Conservation (phyloP, 2,329 filamentous ascomycete species). For the Fusarium clavum region DNA sequence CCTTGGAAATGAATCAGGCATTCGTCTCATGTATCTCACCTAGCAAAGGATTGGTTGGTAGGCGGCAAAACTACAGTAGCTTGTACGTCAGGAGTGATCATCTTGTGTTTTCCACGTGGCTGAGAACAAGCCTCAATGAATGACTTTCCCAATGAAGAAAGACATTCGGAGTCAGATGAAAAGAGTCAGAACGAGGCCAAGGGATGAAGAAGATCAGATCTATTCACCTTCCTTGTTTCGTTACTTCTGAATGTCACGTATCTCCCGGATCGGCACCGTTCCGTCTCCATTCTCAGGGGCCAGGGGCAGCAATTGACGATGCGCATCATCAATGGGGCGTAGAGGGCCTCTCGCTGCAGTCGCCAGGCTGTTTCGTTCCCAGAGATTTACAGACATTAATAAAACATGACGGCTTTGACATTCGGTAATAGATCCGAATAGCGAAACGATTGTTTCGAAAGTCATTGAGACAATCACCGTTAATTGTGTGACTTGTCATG, state of each 20-base stretch:
- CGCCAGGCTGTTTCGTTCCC: not conserved
- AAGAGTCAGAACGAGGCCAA: not conserved
- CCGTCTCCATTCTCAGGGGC: not conserved
- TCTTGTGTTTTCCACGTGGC: not conserved
- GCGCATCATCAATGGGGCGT: not conserved
- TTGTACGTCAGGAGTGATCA: not conserved
- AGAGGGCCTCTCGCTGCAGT: not conserved
- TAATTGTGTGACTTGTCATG: not conserved
- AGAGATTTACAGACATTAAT: not conserved
- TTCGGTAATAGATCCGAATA: not conserved
- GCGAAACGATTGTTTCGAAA: too few species aligned
- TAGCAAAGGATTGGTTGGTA: not conserved
- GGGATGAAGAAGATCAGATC: not conserved
- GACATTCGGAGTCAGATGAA: not conserved
- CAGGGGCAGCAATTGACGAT: not conserved
- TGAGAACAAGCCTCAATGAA: not conserved
- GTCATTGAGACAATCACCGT: too few species aligned
- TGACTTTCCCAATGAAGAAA: not conserved
- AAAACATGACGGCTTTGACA: not conserved
- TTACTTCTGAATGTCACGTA: not conserved
- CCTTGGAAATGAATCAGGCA: not conserved
- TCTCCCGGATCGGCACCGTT: not conserved
- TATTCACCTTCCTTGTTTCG: not conserved
- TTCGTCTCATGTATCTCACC: not conserved
- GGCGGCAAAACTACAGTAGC: not conserved